Conservation (phyloP, 257 asterid genomes). For the Ajuga chamaepitys region DNA sequence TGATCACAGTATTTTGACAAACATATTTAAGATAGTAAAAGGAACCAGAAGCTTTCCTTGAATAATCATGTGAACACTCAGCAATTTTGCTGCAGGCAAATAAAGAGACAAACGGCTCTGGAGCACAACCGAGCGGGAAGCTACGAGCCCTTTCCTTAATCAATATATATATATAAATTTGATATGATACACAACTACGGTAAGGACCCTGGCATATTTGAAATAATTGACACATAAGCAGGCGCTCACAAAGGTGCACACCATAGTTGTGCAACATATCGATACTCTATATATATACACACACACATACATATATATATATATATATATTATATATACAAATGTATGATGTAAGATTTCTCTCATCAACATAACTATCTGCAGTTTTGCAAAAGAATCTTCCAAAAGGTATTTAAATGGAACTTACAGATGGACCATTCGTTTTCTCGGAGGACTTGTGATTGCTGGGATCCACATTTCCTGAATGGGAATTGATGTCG, state of each 20-base stretch:
- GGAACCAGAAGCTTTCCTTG: not conserved
- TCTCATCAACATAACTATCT: conserved; percentile 1
- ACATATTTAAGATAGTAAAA: not conserved
- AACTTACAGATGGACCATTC: conserved; percentile 46
- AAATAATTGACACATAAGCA: too few species aligned
- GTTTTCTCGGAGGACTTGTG: conserved; percentile 27
- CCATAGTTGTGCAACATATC: too few species aligned
- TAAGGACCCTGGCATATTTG: too few species aligned
- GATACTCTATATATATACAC: too few species aligned
- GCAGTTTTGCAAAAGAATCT: conserved; percentile 8
- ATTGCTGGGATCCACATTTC: conserved; percentile 38
- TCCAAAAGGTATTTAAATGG: not conserved
- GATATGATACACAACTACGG: too few species aligned
- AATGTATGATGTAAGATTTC: too few species aligned
- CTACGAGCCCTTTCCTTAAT: not conserved
- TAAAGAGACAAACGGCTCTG: too few species aligned
- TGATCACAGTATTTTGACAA: conserved; percentile 1
- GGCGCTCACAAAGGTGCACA: too few species aligned
- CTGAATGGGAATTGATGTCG: conserved; percentile 31
- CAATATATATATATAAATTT: too few species aligned
- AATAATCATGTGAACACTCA: not conserved
- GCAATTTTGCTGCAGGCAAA: not conserved
- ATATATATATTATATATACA: too few species aligned
- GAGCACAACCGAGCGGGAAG: conserved; percentile 1
- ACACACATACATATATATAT: too few species aligned